A percentile compares a stretch with the other conserved stretches of the same genome.
Conservation (phyloP, 2,329 filamentous ascomycete species). For the Alternaria gaisen region DNA sequence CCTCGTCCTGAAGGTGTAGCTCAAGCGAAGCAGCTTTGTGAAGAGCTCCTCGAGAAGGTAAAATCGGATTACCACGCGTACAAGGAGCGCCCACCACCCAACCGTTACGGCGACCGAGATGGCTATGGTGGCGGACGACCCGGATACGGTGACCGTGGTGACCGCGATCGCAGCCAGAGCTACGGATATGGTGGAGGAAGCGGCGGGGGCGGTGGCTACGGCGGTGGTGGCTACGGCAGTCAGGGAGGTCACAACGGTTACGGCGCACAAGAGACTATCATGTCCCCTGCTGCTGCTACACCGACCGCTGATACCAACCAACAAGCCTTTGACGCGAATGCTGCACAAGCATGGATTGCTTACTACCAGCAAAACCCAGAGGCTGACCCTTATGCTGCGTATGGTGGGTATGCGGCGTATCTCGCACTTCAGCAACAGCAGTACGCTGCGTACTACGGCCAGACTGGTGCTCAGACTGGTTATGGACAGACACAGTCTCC, state of each 20-base stretch:
- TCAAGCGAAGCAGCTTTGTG: conserved; percentile 85
- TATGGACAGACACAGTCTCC: conserved; percentile 40
- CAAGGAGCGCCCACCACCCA: conserved; percentile 72
- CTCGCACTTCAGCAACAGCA: conserved; percentile 41
- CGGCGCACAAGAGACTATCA: conserved; percentile 33
- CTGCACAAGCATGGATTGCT: conserved; percentile 83
- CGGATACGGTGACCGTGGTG: conserved; percentile 55
- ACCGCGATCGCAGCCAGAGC: conserved; percentile 52
- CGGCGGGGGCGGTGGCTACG: conserved; percentile 8
- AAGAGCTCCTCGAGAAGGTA: conserved; percentile 87
- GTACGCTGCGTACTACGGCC: conserved; percentile 44
- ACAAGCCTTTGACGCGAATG: conserved; percentile 70
- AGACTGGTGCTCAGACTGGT: conserved; percentile 30
- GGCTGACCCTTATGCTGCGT: conserved; percentile 88
- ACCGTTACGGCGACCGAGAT: conserved; percentile 55
- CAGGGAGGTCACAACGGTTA: conserved; percentile 46
- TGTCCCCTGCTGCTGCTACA: conserved; percentile 46
- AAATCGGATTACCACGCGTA: conserved; percentile 88
- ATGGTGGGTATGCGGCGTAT: conserved; percentile 72
- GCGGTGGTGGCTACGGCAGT: conserved; percentile 52
- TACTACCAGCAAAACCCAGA: conserved; percentile 70
- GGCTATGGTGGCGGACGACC: conserved; percentile 45
- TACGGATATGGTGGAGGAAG: conserved; percentile 48
- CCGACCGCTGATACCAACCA: conserved; percentile 53
- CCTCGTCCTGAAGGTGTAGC: conserved; percentile 88